phyloP scores from a whole-genome alignment of 2,329 filamentous ascomycete genomes.

The Aspergillus ruber region DNA sequence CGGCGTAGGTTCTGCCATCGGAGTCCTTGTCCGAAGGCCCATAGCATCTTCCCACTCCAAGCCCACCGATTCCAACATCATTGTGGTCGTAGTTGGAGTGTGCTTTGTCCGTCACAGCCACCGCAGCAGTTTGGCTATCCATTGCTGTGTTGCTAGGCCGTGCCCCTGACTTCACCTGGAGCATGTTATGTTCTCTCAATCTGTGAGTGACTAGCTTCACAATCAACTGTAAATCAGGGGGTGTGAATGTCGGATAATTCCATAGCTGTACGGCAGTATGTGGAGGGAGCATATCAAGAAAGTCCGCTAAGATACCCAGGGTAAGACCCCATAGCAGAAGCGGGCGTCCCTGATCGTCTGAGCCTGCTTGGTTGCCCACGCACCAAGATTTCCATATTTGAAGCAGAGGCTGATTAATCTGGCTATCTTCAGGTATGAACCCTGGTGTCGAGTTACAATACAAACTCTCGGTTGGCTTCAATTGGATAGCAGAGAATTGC shows the following conservation, averaged over 20 bases:
- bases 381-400: conserved; percentile 23
- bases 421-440: conserved; percentile 38
- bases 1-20: conserved; percentile 28
- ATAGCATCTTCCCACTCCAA: conserved; percentile 31
- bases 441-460: conserved; percentile 50
- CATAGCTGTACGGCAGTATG: conserved; percentile 56
- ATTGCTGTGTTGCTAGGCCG: conserved; percentile 24
- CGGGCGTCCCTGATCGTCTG: conserved; percentile 35
- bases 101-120: conserved; percentile 16
- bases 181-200: conserved; percentile 48
- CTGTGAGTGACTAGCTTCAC: conserved; percentile 55
- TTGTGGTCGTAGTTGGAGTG: conserved; percentile 25
- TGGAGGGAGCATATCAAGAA: conserved; percentile 61
- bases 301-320: conserved; percentile 60
- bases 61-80: conserved; percentile 32
- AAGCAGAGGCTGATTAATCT: conserved; percentile 16
- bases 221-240: conserved; percentile 53
- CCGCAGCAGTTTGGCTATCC: conserved; percentile 30
- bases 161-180: conserved; percentile 23
- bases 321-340: conserved; percentile 64
- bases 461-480: conserved; percentile 56
- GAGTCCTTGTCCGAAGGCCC: conserved; percentile 17
- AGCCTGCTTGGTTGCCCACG: conserved; percentile 22
- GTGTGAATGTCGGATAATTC: conserved; percentile 63
- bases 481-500: conserved; percentile 59